These are phyloP conservation scores for Ustilaginoidea virens DNA, from an alignment of 2,329 filamentous ascomycete genomes.

Conservation along the genomic window DNA sequence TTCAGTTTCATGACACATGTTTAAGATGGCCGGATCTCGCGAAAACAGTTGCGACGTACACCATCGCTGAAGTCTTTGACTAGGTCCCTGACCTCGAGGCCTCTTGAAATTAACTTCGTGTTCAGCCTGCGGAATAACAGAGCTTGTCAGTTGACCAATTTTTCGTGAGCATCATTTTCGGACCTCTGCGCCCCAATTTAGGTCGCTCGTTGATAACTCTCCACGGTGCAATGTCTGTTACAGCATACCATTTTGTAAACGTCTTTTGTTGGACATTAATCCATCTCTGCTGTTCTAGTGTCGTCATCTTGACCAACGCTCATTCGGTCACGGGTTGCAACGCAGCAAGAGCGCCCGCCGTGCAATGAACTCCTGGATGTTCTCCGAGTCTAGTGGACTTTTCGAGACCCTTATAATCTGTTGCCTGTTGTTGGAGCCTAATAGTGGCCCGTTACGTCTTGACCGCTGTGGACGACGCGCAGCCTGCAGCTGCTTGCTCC, in stretches of 20 bases:
- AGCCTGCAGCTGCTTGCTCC: conserved; percentile 34
- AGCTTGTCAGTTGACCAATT: conserved; percentile 4
- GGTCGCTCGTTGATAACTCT: no score
- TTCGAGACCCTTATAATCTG: conserved; percentile 3
- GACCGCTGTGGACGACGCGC: conserved; percentile 31
- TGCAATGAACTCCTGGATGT: conserved; percentile 15
- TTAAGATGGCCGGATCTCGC: neutral
- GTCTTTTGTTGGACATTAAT: conserved; percentile 91
- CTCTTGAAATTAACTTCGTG: conserved; percentile 71
- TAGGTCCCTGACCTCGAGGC: conserved; percentile 72
- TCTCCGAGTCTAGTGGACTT: conserved; percentile 16
- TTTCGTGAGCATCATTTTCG: no score
- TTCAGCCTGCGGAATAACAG: conserved; percentile 58
- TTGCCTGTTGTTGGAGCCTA: conserved; percentile 6
- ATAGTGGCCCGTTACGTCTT: conserved; percentile 18
- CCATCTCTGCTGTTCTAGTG: conserved; percentile 50
- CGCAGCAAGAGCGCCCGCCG: conserved; percentile 27
- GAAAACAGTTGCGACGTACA: conserved; percentile 36
- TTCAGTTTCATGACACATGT: conserved; percentile 6
- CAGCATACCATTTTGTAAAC: conserved; percentile 73
- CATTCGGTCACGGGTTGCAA: conserved; percentile 33
- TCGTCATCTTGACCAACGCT: conserved; percentile 43
- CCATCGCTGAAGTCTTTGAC: conserved; percentile 86
- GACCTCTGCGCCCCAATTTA: no score
- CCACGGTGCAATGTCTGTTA: no score